Base-by-base conservation (phyloP, 768 basidiomycete genomes). In the Tulasnella sp. region DNA sequence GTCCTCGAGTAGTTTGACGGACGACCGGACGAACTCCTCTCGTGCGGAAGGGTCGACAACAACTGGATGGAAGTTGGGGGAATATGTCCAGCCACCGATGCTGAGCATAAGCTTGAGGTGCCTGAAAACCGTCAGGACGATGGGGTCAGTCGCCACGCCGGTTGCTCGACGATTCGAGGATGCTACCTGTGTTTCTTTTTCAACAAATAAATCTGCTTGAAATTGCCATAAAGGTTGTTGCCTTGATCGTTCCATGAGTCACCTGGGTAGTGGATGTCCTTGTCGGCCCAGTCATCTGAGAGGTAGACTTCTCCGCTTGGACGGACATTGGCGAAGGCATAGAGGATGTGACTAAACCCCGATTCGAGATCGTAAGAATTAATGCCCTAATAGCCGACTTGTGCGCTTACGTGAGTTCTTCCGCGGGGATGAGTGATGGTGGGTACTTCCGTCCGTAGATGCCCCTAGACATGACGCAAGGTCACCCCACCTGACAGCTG, bases 21-120 rank as follows among this genome's bases (percentile, higher is more conserved):
- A 88, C 38, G 91, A 92, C 46, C 89, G 86, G n/a, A 97, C 96
- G 82, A 99, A 99, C 74, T 88, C 90, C 7, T 89, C 87, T 36
- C 96, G 89, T 71, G 90, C 87, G 1, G 86, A 81, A 0, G 92
- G 88, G 58, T 89, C 88, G 74, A 92, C 87, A 72, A 98, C 93
- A 56, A 96, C 89, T 16, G 92, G 92, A 82, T 95, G 93, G 86
- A 98, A 94, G 62, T 91, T 90, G 39, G 94, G 90, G 0, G 94
- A 96, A 84, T 96, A 97, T 0, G 95, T 94, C 96, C 96, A 98
- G 7, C 97, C 97, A 19, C 97, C 97, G 76, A 99, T 98, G 68
- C 93, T 95, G 39, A 99, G 89, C 18, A 88, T 80, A 10, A 88
- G 83, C 75, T 86, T 86, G 19, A 87, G 83, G 75, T 86, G 86